Evolutionary conservation across 2,329 filamentous ascomycete genomes (phyloP).

Genomic region (Mariannaea elegans): DNA sequence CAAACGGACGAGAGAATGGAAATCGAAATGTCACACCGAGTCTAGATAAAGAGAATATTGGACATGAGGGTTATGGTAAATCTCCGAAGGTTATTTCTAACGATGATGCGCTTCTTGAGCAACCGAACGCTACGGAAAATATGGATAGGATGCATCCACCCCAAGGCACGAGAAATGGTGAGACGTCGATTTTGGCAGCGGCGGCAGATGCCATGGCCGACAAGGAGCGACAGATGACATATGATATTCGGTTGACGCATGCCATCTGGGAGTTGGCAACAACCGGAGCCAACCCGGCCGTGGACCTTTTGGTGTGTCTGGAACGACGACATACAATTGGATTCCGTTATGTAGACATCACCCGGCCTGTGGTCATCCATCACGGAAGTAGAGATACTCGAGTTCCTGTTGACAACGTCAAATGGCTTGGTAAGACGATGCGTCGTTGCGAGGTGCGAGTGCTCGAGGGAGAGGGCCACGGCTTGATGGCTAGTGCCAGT

Average conservation of each 20-base stretch:
- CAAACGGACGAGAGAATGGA: slow-evolving; percentile 49
- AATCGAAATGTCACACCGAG: slow-evolving; percentile 48
- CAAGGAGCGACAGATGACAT: slow-evolving; percentile 76
- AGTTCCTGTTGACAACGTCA: slow-evolving; percentile 93
- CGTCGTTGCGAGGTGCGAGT: slow-evolving; percentile 90
- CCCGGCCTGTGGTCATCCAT: slow-evolving; percentile 88
- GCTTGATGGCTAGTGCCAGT: slow-evolving; percentile 90
- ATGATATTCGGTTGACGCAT: slow-evolving; percentile 87
- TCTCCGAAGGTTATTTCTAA: slow-evolving; percentile 34
- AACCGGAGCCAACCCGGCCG: slow-evolving; percentile 89
- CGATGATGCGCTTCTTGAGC: slow-evolving; percentile 30
- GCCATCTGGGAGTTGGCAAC: slow-evolving; percentile 95
- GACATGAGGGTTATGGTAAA: slow-evolving; percentile 39
- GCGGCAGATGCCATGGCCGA: slow-evolving; percentile 71
- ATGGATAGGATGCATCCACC: slow-evolving; percentile 57
- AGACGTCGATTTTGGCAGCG: slow-evolving; percentile 53
- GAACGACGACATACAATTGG: slow-evolving; percentile 92
- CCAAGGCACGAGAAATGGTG: slow-evolving; percentile 34
- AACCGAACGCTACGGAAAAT: slow-evolving; percentile 52
- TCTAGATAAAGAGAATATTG: slow-evolving; percentile 62
- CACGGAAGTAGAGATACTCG: slow-evolving; percentile 91
- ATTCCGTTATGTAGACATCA: slow-evolving; percentile 97
- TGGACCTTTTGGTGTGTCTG: slow-evolving; percentile 90
- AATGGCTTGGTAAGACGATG: slow-evolving; percentile 96
- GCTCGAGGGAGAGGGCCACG: slow-evolving; percentile 90